Percentiles rank a stretch among this genome's conserved stretches.
These are phyloP conservation scores for Boletus fagicola DNA, from an alignment of 768 basidiomycete species.

Conservation along the genomic window DNA sequence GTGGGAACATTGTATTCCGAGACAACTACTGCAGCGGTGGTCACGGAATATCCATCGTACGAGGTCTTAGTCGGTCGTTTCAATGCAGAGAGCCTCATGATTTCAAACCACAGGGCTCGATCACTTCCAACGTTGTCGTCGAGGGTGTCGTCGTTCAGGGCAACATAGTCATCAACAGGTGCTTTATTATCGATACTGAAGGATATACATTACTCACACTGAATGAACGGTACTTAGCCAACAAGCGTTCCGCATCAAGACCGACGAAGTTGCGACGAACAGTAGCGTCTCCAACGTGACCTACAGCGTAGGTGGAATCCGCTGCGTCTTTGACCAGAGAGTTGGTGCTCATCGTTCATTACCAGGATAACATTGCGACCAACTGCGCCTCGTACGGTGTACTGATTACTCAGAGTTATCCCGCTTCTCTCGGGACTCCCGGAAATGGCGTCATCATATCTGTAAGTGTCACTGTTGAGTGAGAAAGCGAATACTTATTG, in stretches of 20 bases:
- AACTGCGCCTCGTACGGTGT: constrained; percentile 52
- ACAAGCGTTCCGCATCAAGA: constrained; percentile 62
- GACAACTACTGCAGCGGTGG: constrained; percentile 57
- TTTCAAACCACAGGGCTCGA: constrained; percentile 45
- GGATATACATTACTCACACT: not conserved
- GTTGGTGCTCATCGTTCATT: not conserved
- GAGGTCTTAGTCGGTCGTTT: not conserved
- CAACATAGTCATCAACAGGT: constrained; percentile 48
- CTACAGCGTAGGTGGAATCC: constrained; percentile 38
- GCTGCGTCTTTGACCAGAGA: not conserved
- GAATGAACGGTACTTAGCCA: constrained; percentile 32
- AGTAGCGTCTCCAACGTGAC: constrained; percentile 50
- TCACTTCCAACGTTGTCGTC: constrained; percentile 46
- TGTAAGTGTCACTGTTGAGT: constrained; percentile 31
- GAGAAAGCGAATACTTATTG: not conserved
- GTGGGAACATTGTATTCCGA: constrained; percentile 45
- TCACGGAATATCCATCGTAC: constrained; percentile 60
- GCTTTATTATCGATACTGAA: not conserved
- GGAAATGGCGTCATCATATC: constrained; percentile 53
- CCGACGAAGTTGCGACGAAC: constrained; percentile 41
- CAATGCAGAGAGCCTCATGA: not conserved
- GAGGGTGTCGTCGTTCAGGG: constrained; percentile 47
- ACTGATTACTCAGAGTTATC: constrained; percentile 63
- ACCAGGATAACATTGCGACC: constrained; percentile 51
- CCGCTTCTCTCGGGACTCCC: constrained; percentile 50